These are phyloP conservation scores for Arachnomyces sp. DNA, from an alignment of 2,329 filamentous ascomycete species.

Conservation along the genomic window DNA sequence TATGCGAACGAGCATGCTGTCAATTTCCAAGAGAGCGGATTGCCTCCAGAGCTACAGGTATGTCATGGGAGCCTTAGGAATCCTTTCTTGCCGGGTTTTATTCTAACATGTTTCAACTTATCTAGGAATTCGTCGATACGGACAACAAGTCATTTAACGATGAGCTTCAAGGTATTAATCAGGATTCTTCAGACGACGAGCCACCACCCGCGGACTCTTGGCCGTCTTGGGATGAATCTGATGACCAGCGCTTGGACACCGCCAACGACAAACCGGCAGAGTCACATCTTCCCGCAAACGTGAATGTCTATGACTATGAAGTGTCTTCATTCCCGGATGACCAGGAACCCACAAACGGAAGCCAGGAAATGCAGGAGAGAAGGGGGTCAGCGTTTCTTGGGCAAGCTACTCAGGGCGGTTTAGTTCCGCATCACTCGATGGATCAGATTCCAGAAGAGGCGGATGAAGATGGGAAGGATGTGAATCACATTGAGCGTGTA, in stretches of 20 bases:
- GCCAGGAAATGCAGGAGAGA: constrained; percentile 36
- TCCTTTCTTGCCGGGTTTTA: background rate
- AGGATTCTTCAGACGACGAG: constrained; percentile 7
- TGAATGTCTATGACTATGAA: constrained; percentile 35
- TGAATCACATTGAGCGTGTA: constrained; percentile 1
- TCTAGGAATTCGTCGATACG: constrained; percentile 40
- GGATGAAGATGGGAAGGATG: background rate
- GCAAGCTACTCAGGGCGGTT: constrained; percentile 12
- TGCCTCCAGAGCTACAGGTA: constrained; percentile 33
- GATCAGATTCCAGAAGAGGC: constrained; percentile 3
- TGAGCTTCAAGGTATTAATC: constrained; percentile 25
- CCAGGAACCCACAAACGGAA: constrained; percentile 20
- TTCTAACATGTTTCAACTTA: constrained; percentile 12
- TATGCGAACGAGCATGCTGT: constrained; percentile 50
- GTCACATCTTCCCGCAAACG: constrained; percentile 11
- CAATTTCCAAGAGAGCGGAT: constrained; percentile 22
- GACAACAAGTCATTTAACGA: constrained; percentile 40
- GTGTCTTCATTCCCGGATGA: constrained; percentile 23
- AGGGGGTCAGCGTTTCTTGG: constrained; percentile 18
- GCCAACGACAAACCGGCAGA: constrained; percentile 4
- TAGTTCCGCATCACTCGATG: background rate
- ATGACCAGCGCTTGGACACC: background rate
- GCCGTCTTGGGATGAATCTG: background rate
- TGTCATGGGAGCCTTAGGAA: constrained; percentile 6
- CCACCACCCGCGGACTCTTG: background rate